Conservation (phyloP, 495 filamentous ascomycete species). For the Hyphodiscus hymeniophilus region DNA sequence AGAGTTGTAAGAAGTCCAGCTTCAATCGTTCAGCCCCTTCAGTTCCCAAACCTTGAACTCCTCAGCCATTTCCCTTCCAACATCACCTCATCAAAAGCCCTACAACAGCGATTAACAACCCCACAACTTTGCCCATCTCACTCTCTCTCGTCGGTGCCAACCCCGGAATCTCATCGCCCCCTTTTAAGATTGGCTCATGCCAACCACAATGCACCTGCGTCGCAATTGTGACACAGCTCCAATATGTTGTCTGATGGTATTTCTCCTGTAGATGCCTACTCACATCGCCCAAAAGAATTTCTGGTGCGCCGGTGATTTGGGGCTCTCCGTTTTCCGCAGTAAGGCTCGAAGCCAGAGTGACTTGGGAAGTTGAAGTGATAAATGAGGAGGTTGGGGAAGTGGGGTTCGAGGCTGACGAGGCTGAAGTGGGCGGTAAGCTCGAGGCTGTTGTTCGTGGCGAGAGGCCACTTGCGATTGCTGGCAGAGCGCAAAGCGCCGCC, state of each 20-base stretch:
- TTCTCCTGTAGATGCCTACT: conserved; percentile 8
- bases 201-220: conserved; percentile 33
- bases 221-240: conserved; percentile 5
- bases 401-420: conserved; percentile 1
- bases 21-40: too few species aligned
- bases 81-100: conserved; percentile 5
- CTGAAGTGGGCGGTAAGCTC: not conserved
- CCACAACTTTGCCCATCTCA: not conserved
- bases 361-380: not conserved
- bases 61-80: too few species aligned
- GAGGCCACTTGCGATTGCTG: too few species aligned
- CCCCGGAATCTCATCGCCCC: conserved; percentile 20
- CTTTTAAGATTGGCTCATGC: conserved; percentile 33
- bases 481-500: too few species aligned
- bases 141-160: conserved; percentile 1
- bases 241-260: conserved; percentile 32
- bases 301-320: conserved; percentile 1
- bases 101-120: not conserved
- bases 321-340: not conserved
- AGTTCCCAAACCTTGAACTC: too few species aligned
- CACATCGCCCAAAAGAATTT: not conserved
- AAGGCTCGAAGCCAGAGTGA: not conserved
- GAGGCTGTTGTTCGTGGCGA: not conserved
- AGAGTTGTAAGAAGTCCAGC: too few species aligned
- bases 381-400: not conserved